Evolutionary conservation across 768 basidiomycete genomes (phyloP).

Genomic region (Neoboletus magnificus): DNA sequence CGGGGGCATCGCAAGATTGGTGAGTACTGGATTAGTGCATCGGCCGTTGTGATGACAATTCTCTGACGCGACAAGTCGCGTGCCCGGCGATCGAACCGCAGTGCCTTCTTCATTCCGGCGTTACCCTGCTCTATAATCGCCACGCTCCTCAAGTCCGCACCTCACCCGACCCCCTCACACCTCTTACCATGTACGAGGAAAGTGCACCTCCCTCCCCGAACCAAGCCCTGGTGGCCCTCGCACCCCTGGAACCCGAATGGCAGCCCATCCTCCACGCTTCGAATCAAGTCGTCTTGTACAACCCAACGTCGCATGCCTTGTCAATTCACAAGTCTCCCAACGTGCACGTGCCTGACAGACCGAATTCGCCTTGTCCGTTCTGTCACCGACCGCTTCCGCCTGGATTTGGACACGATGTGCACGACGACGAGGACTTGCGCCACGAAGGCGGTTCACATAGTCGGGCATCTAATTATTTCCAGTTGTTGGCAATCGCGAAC

Average conservation of each 20-base stretch:
- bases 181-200: constrained; percentile 28
- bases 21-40: background rate
- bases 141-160: background rate
- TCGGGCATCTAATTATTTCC: constrained; percentile 77
- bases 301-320: constrained; percentile 79
- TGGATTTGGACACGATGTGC: constrained; percentile 35
- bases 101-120: background rate
- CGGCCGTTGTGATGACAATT: background rate
- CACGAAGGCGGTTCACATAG: constrained; percentile 44
- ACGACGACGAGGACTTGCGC: constrained; percentile 28
- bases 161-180: background rate
- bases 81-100: constrained; percentile 2
- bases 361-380: constrained; percentile 57
- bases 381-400: constrained; percentile 61
- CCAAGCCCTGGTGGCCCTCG: constrained; percentile 29
- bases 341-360: constrained; percentile 20
- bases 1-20: background rate
- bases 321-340: constrained; percentile 48
- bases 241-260: constrained; percentile 46
- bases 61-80: constrained; percentile 4
- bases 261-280: constrained; percentile 79
- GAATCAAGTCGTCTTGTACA: constrained; percentile 85
- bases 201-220: constrained; percentile 31
- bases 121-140: background rate
- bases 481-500: constrained; percentile 69